Conservation (phyloP, 2,329 filamentous ascomycete genomes). For the Chaetothyriales sp. region DNA sequence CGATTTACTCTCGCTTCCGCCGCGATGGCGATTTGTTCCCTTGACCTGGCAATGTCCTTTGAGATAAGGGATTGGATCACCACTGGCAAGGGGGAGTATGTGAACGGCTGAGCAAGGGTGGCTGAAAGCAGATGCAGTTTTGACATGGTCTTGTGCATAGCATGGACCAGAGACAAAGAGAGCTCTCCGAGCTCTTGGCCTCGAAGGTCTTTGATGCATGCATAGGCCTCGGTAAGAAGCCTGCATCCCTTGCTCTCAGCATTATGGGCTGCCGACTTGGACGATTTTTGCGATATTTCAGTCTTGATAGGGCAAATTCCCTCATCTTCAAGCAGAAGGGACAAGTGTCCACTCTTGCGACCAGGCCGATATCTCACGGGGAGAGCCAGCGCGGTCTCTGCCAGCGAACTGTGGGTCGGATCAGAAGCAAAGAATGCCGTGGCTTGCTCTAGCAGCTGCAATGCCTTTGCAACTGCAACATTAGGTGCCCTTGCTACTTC, state of each 20-base stretch:
- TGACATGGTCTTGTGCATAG: conserved; percentile 9
- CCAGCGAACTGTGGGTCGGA: conserved; percentile 73
- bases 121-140: conserved; percentile 14
- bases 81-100: conserved; percentile 9
- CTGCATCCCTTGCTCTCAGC: background rate
- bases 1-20: conserved; percentile 1
- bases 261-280: conserved; percentile 3
- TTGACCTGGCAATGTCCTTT: conserved; percentile 7
- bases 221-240: conserved; percentile 7
- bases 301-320: conserved; percentile 1
- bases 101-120: conserved; percentile 10
- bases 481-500: background rate
- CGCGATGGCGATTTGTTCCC: conserved; percentile 7
- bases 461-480: conserved; percentile 22
- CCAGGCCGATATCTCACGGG: conserved; percentile 40
- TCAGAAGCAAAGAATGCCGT: conserved; percentile 25
- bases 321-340: conserved; percentile 8
- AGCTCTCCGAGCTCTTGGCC: background rate
- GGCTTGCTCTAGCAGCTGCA: conserved; percentile 45
- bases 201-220: background rate
- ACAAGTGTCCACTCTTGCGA: conserved; percentile 33
- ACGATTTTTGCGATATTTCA: background rate
- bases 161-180: conserved; percentile 11
- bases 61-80: conserved; percentile 10
- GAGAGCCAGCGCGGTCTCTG: conserved; percentile 83